Evolutionary conservation across 192 early-diverging fungal species (phyloP).

Genomic region (Lobosporangium transversale): DNA sequence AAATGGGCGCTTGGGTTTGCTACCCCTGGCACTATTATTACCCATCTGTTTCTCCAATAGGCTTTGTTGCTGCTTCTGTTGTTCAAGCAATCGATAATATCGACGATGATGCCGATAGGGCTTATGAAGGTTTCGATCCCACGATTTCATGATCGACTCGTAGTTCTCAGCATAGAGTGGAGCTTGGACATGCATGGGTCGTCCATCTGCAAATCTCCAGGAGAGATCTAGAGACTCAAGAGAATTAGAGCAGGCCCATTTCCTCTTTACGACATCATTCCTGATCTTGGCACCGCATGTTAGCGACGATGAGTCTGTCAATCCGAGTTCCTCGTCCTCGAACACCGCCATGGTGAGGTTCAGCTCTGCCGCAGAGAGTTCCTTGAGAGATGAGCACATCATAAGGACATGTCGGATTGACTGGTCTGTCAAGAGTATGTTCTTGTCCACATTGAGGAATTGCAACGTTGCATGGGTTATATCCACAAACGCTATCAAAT

Average conservation of each 20-base stretch:
- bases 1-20: too few relatives aligned
- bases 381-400: slow-evolving; percentile 11
- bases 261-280: neutral
- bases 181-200: neutral
- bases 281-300: neutral
- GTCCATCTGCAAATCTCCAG: slow-evolving; percentile 7
- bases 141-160: neutral
- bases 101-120: neutral
- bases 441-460: slow-evolving; percentile 18
- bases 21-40: too few relatives aligned
- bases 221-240: slow-evolving; percentile 9
- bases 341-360: slow-evolving; percentile 26
- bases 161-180: neutral
- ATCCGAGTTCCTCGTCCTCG: neutral
- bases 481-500: slow-evolving; percentile 11
- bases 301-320: neutral
- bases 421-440: slow-evolving; percentile 5
- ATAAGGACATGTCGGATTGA: slow-evolving; percentile 27
- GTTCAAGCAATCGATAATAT: neutral
- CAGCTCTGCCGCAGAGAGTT: slow-evolving; percentile 18
- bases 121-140: neutral
- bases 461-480: neutral
- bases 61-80: neutral
- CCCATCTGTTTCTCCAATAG: too few relatives aligned
- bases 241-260: slow-evolving; percentile 3